Base-by-base conservation (phyloP, 306 rosid genomes). In the Comarum palustre region DNA sequence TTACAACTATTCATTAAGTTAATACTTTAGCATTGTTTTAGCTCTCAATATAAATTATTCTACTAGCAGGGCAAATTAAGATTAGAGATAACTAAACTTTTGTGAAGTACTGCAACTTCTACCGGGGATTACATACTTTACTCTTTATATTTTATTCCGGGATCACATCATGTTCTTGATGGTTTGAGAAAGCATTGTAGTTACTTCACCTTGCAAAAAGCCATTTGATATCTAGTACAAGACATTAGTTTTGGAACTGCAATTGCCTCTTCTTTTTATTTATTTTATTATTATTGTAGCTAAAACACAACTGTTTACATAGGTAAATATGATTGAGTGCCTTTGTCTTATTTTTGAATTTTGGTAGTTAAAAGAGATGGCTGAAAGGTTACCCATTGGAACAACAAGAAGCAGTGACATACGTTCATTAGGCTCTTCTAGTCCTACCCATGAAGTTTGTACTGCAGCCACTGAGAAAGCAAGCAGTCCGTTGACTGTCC, bases 361-460 rank as follows among this genome's bases (percentile, higher is more conserved):
- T 25, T 71, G 63, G 71, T 65, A 85, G 92, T 82, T 91, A 74
- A 95, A 90, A 85, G 92, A 91, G 65, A 79, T 95, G 96, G 96
- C 96, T 77, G 97, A 88, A 84, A 88, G 91, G 86, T 82, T 90
- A 69, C 97, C 99, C 34, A 78, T 89, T 68, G 91, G 92, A 80
- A 79, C 82, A 50, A 82, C 86, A 63, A 85, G 84, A 78, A 88
- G 65, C 73, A 79, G 77, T 62, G 86, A 83, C 67, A 80, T 86
- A 59, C 85, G 85, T 34, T 69, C 91, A 36, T 71, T 80, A 55
- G 88, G 86, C 72, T 86, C 83, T 42, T 77, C 57, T 59, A 88
- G 86, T 74, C 75, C 85, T 48, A 77, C 86, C 66, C 84, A 74
- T 64, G 90, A 86, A 59, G 72, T 75, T 57, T 39, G 74, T 76